These are phyloP conservation scores for Trypanosoma congolense DNA, from an alignment of 208 protist genomes.

Conservation along the genomic window DNA sequence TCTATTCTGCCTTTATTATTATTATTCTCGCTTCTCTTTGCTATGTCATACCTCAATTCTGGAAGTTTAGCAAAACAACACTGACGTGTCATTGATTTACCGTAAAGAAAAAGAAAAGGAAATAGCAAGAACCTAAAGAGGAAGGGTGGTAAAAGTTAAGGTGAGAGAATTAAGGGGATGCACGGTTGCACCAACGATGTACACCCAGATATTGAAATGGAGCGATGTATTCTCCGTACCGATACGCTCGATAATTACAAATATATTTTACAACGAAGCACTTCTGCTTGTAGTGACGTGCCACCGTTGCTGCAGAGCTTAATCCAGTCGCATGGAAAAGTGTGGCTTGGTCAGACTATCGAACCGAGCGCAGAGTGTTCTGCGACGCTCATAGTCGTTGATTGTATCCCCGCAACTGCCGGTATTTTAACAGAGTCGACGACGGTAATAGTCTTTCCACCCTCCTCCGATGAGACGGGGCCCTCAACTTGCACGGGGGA, in stretches of 20 bases:
- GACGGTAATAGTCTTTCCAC: conserved; percentile 65
- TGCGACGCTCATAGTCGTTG: conserved; percentile 35
- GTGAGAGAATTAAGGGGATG: too few relatives aligned
- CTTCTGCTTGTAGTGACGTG: conserved; percentile 22
- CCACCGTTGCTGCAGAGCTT: conserved; percentile 37
- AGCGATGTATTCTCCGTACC: conserved; percentile 56
- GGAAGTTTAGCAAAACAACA: too few relatives aligned
- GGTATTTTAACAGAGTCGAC: conserved; percentile 30
- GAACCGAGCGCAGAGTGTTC: conserved; percentile 28
- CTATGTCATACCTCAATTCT: too few relatives aligned
- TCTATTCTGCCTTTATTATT: too few relatives aligned
- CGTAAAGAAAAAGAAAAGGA: too few relatives aligned
- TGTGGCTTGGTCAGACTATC: conserved; percentile 40
- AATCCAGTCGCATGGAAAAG: conserved; percentile 9
- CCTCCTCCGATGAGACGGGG: conserved; percentile 1
- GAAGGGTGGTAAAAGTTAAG: too few relatives aligned
- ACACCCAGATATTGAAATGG: conserved; percentile 23
- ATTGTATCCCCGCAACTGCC: conserved; percentile 51
- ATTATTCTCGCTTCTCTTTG: too few relatives aligned
- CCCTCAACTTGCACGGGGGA: background rate
- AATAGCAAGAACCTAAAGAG: conserved; percentile 1
- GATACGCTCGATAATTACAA: conserved; percentile 41
- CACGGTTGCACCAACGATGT: background rate
- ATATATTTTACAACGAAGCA: conserved; percentile 20
- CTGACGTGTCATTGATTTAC: too few relatives aligned